A percentile compares a stretch with the other conserved stretches of the same genome.
Evolutionary conservation across 495 filamentous ascomycete species (phyloP).

Genomic region (Neurospora sp.): DNA sequence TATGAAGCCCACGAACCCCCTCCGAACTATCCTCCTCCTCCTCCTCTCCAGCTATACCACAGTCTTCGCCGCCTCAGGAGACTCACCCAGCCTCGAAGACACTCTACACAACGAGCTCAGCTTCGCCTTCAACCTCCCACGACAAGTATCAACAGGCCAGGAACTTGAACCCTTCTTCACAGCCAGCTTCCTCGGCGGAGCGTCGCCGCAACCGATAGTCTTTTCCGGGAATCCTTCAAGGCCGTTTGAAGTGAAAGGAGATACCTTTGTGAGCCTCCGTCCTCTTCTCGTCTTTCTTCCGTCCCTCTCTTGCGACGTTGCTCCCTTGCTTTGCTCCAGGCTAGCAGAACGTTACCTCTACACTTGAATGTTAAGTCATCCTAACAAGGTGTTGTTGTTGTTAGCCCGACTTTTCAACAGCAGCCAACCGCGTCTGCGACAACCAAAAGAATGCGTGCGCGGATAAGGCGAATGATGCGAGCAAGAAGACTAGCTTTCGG

Average conservation of each 20-base stretch:
- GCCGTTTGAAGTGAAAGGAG: conserved; percentile 36
- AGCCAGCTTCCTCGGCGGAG: conserved; percentile 13
- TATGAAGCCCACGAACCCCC: not conserved
- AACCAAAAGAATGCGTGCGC: conserved; percentile 33
- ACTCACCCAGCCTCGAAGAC: conserved; percentile 2
- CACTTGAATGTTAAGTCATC: no score
- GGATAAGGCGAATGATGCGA: conserved; percentile 18
- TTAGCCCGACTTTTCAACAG: conserved; percentile 25
- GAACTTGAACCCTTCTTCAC: conserved; percentile 20
- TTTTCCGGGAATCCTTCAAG: conserved; percentile 26
- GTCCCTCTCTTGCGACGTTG: no score
- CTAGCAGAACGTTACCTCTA: no score
- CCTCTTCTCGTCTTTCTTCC: no score
- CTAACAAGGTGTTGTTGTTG: no score
- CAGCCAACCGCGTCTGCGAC: conserved; percentile 28
- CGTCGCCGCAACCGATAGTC: conserved; percentile 18
- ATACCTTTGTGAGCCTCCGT: conserved; percentile 36
- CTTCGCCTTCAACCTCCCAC: conserved; percentile 9
- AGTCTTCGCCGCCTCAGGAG: conserved; percentile 3
- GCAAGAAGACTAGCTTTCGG: conserved; percentile 11
- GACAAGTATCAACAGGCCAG: conserved; percentile 5
- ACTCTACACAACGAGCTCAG: conserved; percentile 11
- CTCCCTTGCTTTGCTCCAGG: no score
- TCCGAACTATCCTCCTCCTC: not conserved
- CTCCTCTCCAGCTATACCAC: not conserved